These are phyloP conservation scores for Neurospora pannonica DNA, from an alignment of 495 filamentous ascomycete genomes.

Conservation along the genomic window DNA sequence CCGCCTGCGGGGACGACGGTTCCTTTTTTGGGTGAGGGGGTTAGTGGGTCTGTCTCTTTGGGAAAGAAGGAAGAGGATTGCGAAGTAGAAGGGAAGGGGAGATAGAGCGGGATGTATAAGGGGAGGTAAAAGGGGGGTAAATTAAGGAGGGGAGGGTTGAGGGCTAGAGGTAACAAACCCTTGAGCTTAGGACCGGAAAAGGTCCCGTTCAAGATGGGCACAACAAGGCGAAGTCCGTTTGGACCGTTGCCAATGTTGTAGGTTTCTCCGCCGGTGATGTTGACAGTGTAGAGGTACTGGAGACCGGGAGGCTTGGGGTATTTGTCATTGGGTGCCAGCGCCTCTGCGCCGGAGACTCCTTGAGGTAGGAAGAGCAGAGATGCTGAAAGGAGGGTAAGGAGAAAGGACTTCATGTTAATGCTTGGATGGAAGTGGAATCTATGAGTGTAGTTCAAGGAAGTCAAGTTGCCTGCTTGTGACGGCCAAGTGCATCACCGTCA, in stretches of 20 bases:
- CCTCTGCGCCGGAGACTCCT: not conserved
- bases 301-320: slow-evolving; percentile 9
- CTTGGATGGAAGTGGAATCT: not conserved
- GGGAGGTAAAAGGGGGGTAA: too few relatives aligned
- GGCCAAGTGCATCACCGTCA: not conserved
- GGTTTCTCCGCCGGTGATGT: slow-evolving; percentile 10
- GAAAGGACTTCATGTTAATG: not conserved
- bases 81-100: not conserved
- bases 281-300: slow-evolving; percentile 10
- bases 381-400: not conserved
- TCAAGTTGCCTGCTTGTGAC: not conserved
- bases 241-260: slow-evolving; percentile 2
- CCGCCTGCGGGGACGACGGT: slow-evolving; percentile 10
- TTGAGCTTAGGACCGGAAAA: slow-evolving; percentile 13
- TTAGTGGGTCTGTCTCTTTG: not conserved
- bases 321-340: not conserved
- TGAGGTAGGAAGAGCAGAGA: not conserved
- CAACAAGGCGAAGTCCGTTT: slow-evolving; percentile 4
- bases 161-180: slow-evolving; percentile 1
- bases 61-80: not conserved
- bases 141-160: too few relatives aligned
- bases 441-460: too few relatives aligned
- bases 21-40: not conserved
- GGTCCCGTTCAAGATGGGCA: slow-evolving; percentile 7
- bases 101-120: not conserved